Evolutionary conservation across 2,329 filamentous ascomycete species (phyloP), one percentile per base, ranked within the genome.

Genomic region (Trichoderma arundinaceum): DNA sequence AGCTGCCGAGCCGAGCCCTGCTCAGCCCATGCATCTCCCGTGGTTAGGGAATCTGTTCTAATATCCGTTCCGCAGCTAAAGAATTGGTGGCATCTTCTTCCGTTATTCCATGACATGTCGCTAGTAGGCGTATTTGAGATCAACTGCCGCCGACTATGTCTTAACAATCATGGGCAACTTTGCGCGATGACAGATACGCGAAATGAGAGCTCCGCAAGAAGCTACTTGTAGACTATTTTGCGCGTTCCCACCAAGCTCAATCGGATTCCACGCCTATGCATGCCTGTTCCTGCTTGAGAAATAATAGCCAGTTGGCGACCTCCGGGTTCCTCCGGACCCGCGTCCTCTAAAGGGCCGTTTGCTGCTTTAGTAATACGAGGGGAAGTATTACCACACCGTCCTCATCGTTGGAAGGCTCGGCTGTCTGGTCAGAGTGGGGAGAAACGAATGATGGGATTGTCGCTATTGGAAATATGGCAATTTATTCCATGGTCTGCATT

Each of bases 11-110:
- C 53, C 53, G 39, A n/a, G 9, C 19, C 22, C 39, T 15, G 22
- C 53, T 41, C 10, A n/a, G 8, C 15, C 7, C 8, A 28, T 28
- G 22, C 22, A 28, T 59, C 32, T 39, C 17, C 9, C 33, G 17
- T 39, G 43, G 22, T 59, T 48, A 59, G 56, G 56, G 4, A 59
- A 59, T 59, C 43, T 10, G 5, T 49, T 9, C 33, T 46, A 46
- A 46, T n/a, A n/a, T 56, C 19, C 43, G 43, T 13, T n/a, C 22
- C 32, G 32, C 17, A 38, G 32, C 56, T 49, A 22, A 38, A 7
- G 7, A 33, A n/a, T 10, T 35, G 33, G 12, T 35, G 38, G 15
- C 59, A 62, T 22, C 22, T 22, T 52, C 12, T 7, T n/a, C 46
- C 46, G 35, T 10, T 32, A 15, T 17, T 39, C 15, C 7, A 7